Base-by-base conservation (phyloP, 2,329 filamentous ascomycete genomes). In the Sporothrix inflata region DNA sequence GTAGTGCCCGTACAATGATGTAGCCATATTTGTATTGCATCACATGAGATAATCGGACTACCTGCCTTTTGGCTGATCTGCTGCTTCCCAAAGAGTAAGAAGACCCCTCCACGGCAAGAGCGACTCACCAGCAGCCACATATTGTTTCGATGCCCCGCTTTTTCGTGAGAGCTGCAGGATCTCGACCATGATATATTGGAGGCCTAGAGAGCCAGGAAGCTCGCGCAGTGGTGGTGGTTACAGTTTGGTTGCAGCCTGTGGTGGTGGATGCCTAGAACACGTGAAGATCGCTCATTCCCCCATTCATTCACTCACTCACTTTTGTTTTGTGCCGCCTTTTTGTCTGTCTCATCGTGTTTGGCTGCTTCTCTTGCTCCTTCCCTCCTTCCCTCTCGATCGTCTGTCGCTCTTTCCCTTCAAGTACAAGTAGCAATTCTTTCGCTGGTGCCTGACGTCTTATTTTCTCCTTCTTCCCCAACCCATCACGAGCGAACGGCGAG, bases 201-300 rank as follows among this genome's bases (percentile, higher is more conserved):
- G 16, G 67, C 49, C 67, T 47, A 40, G 34, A 45, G 51, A 8
- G 14, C 49, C 9, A 14, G 55, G 5, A 16, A 61, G 7, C 34
- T 63, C 2, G 34, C n/a, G 38, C 57, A 63, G 34, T 24, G 0
- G 30, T 24, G 9, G 11, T 51, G 61, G 21, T 40, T 24, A 14
- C 24, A 38, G 19, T 51, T 7, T 21, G 42, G 65, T 38, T 34
- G 68, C 55, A 51, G 68, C 68, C 57, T 63, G 55, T 63, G 55
- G 38, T 12, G 21, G 47, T 47, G 60, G 70, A 51, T 67, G 70
- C 70, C 70, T 71, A 71, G 42, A 66, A 34, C 69, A 71, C 60
- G 61, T 67, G 61, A 57, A 66, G 27, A 30, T 47, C 11, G 45
- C 21, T 55, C 21, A 12, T 57, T 45, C 65, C 47, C 27, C 8